These are phyloP conservation scores for Hypomyces perniciosus DNA, from an alignment of 2,329 filamentous ascomycete species.

Conservation along the genomic window DNA sequence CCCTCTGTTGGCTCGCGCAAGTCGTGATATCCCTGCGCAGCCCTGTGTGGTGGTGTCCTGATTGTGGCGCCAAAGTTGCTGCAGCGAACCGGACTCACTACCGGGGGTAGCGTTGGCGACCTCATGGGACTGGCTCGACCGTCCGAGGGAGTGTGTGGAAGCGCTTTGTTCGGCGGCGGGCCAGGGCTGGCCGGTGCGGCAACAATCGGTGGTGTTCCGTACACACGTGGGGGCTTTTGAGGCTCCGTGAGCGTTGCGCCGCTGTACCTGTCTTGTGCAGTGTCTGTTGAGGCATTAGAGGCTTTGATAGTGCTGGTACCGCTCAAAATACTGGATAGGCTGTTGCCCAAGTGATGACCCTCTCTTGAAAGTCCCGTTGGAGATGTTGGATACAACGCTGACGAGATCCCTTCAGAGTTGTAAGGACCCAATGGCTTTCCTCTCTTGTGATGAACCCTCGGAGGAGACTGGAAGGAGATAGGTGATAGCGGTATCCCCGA, in stretches of 20 bases:
- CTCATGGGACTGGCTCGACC: conserved; percentile 14
- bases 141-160: conserved; percentile 29
- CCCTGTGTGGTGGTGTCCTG: neutral
- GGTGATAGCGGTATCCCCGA: neutral
- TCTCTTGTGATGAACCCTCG: neutral
- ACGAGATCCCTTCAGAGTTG: neutral
- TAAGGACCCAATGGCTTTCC: neutral
- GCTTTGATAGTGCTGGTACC: neutral
- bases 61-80: neutral
- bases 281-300: neutral
- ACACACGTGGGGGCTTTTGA: conserved; percentile 9
- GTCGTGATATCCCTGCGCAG: conserved; percentile 21
- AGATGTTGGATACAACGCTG: neutral
- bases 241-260: neutral
- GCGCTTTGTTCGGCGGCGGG: conserved; percentile 40
- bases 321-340: conserved; percentile 6
- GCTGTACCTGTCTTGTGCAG: neutral
- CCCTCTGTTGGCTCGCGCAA: conserved; percentile 25
- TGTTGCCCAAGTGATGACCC: neutral
- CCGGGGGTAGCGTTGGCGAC: neutral
- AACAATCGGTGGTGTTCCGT: conserved; percentile 13
- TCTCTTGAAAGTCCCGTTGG: neutral
- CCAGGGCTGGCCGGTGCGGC: conserved; percentile 28
- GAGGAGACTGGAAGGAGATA: neutral
- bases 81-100: neutral